phyloP scores from a whole-genome alignment of 352 stramenopile genomes.

The Phytophthora pisi region DNA sequence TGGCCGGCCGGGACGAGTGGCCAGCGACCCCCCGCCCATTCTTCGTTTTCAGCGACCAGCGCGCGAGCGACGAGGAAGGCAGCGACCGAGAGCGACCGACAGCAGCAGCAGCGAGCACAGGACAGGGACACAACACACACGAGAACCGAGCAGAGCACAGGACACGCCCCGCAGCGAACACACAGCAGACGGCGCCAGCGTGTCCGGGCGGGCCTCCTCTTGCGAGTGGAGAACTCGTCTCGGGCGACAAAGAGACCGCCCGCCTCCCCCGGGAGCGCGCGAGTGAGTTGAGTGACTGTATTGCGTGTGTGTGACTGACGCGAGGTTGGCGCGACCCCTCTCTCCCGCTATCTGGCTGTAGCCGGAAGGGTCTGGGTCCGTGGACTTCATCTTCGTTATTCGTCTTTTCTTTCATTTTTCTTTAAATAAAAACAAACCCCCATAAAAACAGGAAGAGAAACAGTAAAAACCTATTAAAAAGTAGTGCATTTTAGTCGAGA shows the following conservation, averaged over 20 bases:
- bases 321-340: not conserved
- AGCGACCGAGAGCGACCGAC: conserved; percentile 3
- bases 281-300: conserved; percentile 11
- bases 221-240: conserved; percentile 20
- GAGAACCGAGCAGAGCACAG: conserved; percentile 4
- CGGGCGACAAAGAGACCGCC: conserved; percentile 2
- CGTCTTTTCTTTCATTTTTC: conserved; percentile 15
- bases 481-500: conserved; percentile 15
- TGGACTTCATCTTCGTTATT: not conserved
- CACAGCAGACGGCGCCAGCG: not conserved
- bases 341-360: conserved; percentile 10
- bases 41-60: conserved; percentile 24
- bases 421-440: conserved; percentile 18
- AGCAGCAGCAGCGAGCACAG: conserved; percentile 19
- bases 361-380: conserved; percentile 6
- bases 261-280: too few species aligned
- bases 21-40: conserved; percentile 8
- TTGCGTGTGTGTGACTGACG: not conserved
- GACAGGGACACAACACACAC: conserved; percentile 3
- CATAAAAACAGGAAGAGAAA: conserved; percentile 14
- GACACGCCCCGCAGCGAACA: not conserved
- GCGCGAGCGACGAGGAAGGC: conserved; percentile 17
- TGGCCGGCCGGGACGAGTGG: not conserved
- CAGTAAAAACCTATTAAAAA: conserved; percentile 21
- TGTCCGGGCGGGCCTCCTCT: conserved; percentile 13